phyloP scores from a whole-genome alignment of 2,329 filamentous ascomycete genomes.

The Dothistroma pini region DNA sequence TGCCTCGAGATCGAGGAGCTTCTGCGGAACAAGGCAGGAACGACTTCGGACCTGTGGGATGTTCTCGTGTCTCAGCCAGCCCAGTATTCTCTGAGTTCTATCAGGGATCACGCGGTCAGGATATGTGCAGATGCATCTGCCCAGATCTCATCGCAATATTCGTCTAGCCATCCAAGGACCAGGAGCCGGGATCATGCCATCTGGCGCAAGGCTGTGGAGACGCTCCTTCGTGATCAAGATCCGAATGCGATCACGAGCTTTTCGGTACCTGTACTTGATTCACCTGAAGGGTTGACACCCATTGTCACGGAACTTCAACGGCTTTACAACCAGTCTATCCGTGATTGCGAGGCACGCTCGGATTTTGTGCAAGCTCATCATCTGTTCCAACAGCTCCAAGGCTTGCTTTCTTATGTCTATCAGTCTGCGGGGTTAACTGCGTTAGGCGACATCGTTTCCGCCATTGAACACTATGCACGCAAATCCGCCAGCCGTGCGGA shows the following conservation, averaged over 20 bases:
- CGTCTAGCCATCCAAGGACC: background rate
- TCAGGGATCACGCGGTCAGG: background rate
- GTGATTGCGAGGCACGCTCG: slow-evolving; percentile 71
- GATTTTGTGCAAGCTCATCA: slow-evolving; percentile 81
- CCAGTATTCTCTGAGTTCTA: background rate
- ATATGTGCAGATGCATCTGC: background rate
- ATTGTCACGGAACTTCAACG: slow-evolving; percentile 6
- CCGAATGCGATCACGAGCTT: background rate
- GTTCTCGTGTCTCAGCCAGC: slow-evolving; percentile 4
- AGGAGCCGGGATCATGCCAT: background rate
- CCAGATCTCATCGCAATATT: background rate
- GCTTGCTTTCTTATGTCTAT: slow-evolving; percentile 12
- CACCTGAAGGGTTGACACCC: background rate
- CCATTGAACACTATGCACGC: slow-evolving; percentile 11
- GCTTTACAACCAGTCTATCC: slow-evolving; percentile 70
- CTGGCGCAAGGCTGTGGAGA: slow-evolving; percentile 8
- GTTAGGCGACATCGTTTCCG: slow-evolving; percentile 11
- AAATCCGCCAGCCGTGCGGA: slow-evolving; percentile 9
- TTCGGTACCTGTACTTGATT: background rate
- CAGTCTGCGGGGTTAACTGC: slow-evolving; percentile 2
- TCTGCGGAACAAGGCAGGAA: slow-evolving; percentile 4
- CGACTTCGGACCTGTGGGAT: slow-evolving; percentile 15
- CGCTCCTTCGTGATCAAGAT: background rate
- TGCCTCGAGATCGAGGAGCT: slow-evolving; percentile 21
- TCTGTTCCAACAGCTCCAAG: slow-evolving; percentile 39